phyloP scores from a whole-genome alignment of 257 asterid species.

The Plectranthus barbatus region DNA sequence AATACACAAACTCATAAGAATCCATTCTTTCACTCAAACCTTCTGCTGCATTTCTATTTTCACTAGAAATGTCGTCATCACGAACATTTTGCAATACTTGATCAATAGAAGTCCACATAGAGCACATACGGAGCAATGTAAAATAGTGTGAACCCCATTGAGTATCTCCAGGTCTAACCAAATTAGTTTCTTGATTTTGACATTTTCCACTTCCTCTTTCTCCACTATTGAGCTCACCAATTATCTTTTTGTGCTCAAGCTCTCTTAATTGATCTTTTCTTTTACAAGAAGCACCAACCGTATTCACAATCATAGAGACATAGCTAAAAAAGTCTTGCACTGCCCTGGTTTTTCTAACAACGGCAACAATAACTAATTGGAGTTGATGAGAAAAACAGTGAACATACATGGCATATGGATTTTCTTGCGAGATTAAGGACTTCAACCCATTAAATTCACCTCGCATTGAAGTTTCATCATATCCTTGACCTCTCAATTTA shows the following conservation, averaged over 20 bases:
- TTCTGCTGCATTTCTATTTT: no score
- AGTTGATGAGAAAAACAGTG: not conserved
- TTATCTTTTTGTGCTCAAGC: not conserved
- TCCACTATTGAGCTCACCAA: not conserved
- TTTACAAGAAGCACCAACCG: not conserved
- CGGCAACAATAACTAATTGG: not conserved
- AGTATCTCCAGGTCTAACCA: no score
- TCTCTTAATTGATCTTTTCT: not conserved
- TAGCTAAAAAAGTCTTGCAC: not conserved
- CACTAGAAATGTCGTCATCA: no score
- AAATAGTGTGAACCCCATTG: no score
- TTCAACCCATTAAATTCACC: not conserved
- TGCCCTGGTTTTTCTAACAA: not conserved
- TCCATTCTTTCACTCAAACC: no score
- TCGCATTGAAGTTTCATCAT: not conserved
- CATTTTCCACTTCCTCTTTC: not conserved
- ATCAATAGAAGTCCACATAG: no score
- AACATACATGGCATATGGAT: not conserved
- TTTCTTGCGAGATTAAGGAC: not conserved
- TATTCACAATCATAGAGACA: not conserved
- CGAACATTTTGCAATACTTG: no score
- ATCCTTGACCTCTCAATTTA: no score
- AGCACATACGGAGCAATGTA: no score
- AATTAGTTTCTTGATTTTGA: no score
- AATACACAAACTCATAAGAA: no score